phyloP scores from a whole-genome alignment of 495 filamentous ascomycete genomes.

The Trichoderma gamsii region DNA sequence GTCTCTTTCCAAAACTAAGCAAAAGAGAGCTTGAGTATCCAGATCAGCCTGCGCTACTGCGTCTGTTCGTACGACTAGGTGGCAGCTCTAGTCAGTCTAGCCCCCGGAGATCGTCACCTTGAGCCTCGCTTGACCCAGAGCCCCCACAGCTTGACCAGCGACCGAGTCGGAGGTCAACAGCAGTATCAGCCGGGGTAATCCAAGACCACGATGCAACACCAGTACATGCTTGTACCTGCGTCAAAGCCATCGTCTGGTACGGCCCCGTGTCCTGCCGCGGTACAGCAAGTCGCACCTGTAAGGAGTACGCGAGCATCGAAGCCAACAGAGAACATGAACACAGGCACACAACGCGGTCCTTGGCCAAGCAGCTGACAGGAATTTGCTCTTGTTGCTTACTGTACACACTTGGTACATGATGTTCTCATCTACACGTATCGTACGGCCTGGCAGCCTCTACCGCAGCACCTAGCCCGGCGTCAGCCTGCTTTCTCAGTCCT shows the following conservation, averaged over 20 bases:
- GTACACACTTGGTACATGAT: no score
- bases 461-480: background rate
- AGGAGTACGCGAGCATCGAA: background rate
- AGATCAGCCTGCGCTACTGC: background rate
- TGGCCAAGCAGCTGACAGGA: background rate
- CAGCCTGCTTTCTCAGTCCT: background rate
- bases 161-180: background rate
- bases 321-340: background rate
- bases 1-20: no score
- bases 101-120: slow-evolving; percentile 11
- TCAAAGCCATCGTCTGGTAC: background rate
- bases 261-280: background rate
- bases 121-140: slow-evolving; percentile 5
- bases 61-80: background rate
- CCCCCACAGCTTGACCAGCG: slow-evolving; percentile 4
- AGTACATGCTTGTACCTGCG: background rate
- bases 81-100: slow-evolving; percentile 9
- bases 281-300: background rate
- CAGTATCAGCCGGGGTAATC: background rate
- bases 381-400: background rate
- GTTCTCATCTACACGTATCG: no score
- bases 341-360: background rate
- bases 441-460: no score
- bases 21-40: background rate
- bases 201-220: background rate